phyloP scores from a whole-genome alignment of 495 filamentous ascomycete species.

The Neurospora tetrasperma region DNA sequence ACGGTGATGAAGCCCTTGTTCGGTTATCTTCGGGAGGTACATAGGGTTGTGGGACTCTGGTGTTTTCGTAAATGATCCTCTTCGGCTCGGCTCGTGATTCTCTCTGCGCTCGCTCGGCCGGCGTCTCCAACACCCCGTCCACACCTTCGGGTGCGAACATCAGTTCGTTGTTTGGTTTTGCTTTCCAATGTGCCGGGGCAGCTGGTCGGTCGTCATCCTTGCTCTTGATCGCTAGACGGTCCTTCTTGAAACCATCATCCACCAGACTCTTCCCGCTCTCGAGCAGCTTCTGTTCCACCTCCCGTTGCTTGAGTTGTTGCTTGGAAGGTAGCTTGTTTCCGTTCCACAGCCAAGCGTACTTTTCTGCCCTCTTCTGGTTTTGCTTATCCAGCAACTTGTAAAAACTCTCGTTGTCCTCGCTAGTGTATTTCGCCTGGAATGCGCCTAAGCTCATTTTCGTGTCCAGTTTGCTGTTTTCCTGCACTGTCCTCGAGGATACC shows the following conservation, averaged over 20 bases:
- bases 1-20: constrained; percentile 58
- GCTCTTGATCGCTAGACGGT: constrained; percentile 46
- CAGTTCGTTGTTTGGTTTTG: constrained; percentile 64
- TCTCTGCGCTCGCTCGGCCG: constrained; percentile 53
- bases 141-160: constrained; percentile 78
- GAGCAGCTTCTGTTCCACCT: constrained; percentile 53
- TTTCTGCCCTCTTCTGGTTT: constrained; percentile 70
- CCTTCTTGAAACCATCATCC: constrained; percentile 44
- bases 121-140: constrained; percentile 57
- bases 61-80: constrained; percentile 73
- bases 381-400: constrained; percentile 86
- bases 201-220: constrained; percentile 60
- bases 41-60: constrained; percentile 49
- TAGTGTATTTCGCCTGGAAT: constrained; percentile 90
- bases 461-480: constrained; percentile 50
- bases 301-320: constrained; percentile 71
- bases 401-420: constrained; percentile 94
- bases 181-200: constrained; percentile 66
- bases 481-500: constrained; percentile 28
- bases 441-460: constrained; percentile 69
- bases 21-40: constrained; percentile 14
- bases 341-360: constrained; percentile 78
- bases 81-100: constrained; percentile 68
- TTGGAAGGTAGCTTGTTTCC: constrained; percentile 83
- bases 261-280: constrained; percentile 31